Evolutionary conservation across 2,329 filamentous ascomycete species (phyloP).

Genomic region (Simplicillium sp.): DNA sequence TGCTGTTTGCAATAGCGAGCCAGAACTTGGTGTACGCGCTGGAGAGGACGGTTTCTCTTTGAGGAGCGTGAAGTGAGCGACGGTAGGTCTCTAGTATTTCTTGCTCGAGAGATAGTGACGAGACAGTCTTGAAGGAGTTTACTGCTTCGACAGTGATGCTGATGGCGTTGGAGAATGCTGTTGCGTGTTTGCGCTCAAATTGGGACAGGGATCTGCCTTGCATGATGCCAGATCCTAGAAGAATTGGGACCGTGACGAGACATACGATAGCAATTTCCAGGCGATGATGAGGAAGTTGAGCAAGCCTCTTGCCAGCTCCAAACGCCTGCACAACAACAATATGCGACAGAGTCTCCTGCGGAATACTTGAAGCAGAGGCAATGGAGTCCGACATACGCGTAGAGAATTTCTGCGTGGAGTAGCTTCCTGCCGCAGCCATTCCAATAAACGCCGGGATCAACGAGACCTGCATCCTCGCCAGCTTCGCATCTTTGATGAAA

Average conservation of each 20-base stretch:
- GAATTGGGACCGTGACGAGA: conserved; percentile 56
- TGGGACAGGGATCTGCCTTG: conserved; percentile 52
- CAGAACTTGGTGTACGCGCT: conserved; percentile 46
- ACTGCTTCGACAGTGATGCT: conserved; percentile 59
- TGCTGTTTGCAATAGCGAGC: conserved; percentile 49
- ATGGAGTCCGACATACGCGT: conserved; percentile 40
- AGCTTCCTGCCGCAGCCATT: conserved; percentile 45
- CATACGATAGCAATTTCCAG: conserved; percentile 72
- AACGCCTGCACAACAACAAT: conserved; percentile 56
- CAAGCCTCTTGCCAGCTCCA: conserved; percentile 47
- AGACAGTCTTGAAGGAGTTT: conserved; percentile 54
- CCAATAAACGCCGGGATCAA: conserved; percentile 53
- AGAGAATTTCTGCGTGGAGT: conserved; percentile 42
- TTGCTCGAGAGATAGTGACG: conserved; percentile 42
- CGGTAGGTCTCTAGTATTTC: conserved; percentile 44
- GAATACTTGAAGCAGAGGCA: conserved; percentile 50
- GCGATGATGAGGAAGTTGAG: conserved; percentile 65
- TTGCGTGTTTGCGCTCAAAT: conserved; percentile 54
- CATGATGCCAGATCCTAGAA: conserved; percentile 61
- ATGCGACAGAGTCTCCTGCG: conserved; percentile 51
- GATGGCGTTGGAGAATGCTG: conserved; percentile 54
- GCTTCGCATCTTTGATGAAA: conserved; percentile 52
- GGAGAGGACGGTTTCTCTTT: conserved; percentile 42
- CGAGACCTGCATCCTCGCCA: conserved; percentile 56
- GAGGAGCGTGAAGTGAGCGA: conserved; percentile 36